Conservation (phyloP, 2,329 filamentous ascomycete species). For the Fusarium veterinarium region DNA sequence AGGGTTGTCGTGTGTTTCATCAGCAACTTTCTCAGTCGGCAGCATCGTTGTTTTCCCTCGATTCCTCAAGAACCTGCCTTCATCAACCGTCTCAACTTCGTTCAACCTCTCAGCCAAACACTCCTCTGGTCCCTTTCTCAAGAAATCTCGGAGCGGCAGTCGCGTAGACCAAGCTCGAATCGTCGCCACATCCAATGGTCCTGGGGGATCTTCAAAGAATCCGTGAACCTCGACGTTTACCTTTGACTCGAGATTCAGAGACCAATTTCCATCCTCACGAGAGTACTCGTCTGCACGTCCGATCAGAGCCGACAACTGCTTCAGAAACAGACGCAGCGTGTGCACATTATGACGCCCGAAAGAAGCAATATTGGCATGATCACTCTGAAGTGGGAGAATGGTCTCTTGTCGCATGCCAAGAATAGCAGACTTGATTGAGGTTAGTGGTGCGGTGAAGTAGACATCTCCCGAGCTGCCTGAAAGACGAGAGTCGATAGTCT, state of each 20-base stretch:
- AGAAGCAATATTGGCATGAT: constrained; percentile 66
- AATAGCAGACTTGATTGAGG: constrained; percentile 67
- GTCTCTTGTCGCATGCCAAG: constrained; percentile 63
- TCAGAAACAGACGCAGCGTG: constrained; percentile 57
- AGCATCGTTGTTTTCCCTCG: constrained; percentile 46
- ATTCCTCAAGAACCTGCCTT: constrained; percentile 45
- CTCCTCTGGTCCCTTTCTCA: constrained; percentile 64
- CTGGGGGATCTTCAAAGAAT: constrained; percentile 67
- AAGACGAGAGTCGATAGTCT: constrained; percentile 69
- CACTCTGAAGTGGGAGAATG: constrained; percentile 64
- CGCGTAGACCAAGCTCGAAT: constrained; percentile 64
- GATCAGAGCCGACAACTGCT: constrained; percentile 50
- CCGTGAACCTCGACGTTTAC: constrained; percentile 68
- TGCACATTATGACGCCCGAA: constrained; percentile 63
- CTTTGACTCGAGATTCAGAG: constrained; percentile 61
- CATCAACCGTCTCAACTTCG: constrained; percentile 50
- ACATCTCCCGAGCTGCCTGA: constrained; percentile 59
- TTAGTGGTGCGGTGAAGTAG: constrained; percentile 69
- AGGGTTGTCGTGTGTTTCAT: constrained; percentile 45
- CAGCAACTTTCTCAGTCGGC: neutral
- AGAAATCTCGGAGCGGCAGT: constrained; percentile 64
- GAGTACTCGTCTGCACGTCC: constrained; percentile 49
- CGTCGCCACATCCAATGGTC: constrained; percentile 47
- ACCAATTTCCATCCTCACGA: constrained; percentile 52
- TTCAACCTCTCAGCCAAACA: constrained; percentile 66